Base-by-base conservation (phyloP, 2,329 filamentous ascomycete genomes). In the Aschersonia sp. region DNA sequence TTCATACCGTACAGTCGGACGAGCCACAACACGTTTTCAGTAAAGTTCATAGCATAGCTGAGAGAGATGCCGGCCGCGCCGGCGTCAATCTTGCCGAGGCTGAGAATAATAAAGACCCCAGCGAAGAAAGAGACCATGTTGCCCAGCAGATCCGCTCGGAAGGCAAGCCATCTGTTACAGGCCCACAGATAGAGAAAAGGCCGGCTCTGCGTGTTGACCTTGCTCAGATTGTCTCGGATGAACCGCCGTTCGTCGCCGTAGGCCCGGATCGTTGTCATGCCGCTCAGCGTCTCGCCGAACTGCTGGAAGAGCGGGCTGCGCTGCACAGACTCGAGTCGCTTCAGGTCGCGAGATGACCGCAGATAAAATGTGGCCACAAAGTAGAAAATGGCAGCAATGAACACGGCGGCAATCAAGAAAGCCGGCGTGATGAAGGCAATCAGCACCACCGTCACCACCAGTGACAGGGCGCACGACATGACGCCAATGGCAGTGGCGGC, bases 111-210 rank as follows among this genome's bases (percentile, higher is more conserved):
- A 58, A 98, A 97, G 5, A 84, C 82, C 31, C 89, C 92, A 0
- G 92, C 86, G 58, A 89, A 94, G 72, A 98, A 97, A 1, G 89
- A 80, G 0, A 98, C 92, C 46, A 95, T 62, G 53, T 94, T 89
- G 54, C 92, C 92, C 29, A 94, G 79, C 45, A 92, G 71, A 62
- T 98, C 92, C 8, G 94, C 88, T 48, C 92, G 79, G 67, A 97
- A 86, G 2, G 90, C 82, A 41, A 98, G 81, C 92, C 92, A 98
- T 69, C 92, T 81, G 67, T 98, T 97, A 61, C 87, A 85, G 43
- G 86, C 89, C 92, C 92, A 98, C 10, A 97, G 71, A 60, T 89
- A 97, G 62, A 97, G 90, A 66, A 95, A 97, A 0, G 92, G 92
- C 45, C 92, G 81, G 57, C 86, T 84, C 61, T 95, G 89, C 6